Conservation (phyloP, 768 basidiomycete genomes). For the Trametes punicea region DNA sequence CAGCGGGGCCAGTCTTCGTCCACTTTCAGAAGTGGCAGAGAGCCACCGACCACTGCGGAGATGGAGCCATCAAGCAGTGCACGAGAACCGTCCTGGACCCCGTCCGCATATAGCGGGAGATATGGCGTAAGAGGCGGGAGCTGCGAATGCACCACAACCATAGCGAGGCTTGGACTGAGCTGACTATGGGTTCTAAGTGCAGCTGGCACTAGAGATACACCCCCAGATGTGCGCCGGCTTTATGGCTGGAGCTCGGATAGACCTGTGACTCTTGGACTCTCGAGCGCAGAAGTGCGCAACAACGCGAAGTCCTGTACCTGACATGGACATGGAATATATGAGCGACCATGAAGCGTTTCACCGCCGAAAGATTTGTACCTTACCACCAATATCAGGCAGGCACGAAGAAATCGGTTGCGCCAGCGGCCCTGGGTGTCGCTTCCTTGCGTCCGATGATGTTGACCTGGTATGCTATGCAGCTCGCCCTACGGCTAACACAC, state of each 20-base stretch:
- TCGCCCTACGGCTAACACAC: too few species aligned
- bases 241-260: too few species aligned
- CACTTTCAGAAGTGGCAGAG: not conserved
- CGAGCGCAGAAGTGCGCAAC: too few species aligned
- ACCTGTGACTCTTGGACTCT: too few species aligned
- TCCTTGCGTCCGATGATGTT: not conserved
- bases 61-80: not conserved
- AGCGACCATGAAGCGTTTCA: not conserved
- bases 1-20: slow-evolving; percentile 12
- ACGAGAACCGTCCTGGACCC: not conserved
- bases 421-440: not conserved
- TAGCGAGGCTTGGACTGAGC: too few species aligned
- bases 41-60: slow-evolving; percentile 9
- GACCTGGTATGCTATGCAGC: too few species aligned
- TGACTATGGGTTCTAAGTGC: not conserved
- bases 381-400: not conserved
- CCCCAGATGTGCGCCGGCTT: too few species aligned
- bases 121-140: slow-evolving; percentile 4
- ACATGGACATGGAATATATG: too few species aligned
- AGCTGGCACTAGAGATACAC: not conserved
- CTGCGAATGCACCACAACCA: not conserved
- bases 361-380: not conserved
- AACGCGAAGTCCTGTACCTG: too few species aligned
- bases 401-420: not conserved
- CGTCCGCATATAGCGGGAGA: slow-evolving; percentile 3